Conservation (phyloP, 2,329 filamentous ascomycete genomes). For the Botrytis cinerea region DNA sequence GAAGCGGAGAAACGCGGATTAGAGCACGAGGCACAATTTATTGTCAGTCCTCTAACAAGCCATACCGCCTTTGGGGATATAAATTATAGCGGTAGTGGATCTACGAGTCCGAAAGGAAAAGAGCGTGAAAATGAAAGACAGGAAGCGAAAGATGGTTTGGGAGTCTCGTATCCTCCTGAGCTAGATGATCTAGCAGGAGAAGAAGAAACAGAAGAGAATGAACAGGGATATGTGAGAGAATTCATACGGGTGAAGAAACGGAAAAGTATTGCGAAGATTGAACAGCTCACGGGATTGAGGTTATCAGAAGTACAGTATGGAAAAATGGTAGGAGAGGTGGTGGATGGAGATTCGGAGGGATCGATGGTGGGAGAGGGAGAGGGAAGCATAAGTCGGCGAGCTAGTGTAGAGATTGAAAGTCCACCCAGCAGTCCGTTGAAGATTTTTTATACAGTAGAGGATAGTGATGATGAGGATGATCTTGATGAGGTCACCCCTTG, state of each 20-base stretch:
- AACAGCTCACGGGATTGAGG: constrained; percentile 21
- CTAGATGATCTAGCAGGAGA: background rate
- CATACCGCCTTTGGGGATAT: constrained; percentile 3
- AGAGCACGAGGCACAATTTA: constrained; percentile 21
- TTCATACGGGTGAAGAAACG: constrained; percentile 20
- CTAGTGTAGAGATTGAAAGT: constrained; percentile 13
- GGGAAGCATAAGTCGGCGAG: background rate
- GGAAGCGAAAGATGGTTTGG: background rate
- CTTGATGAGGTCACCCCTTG: constrained; percentile 11
- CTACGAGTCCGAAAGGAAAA: background rate
- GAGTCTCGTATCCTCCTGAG: background rate
- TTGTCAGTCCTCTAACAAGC: constrained; percentile 14
- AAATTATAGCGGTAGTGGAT: background rate
- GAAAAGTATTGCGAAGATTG: constrained; percentile 25
- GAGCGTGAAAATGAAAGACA: background rate
- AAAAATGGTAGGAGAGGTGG: constrained; percentile 22
- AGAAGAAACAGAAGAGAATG: constrained; percentile 22
- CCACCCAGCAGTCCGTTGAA: constrained; percentile 28
- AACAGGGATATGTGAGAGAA: constrained; percentile 14
- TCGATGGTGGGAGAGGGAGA: background rate
- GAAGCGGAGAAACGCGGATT: constrained; percentile 19
- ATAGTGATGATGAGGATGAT: constrained; percentile 17
- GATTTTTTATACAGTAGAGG: constrained; percentile 19
- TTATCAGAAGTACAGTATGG: constrained; percentile 23
- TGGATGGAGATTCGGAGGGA: background rate